A percentile compares a stretch with the other conserved stretches of the same genome.
Conservation (phyloP, 139 green algal species). For the Tetradesmus obliquus region DNA sequence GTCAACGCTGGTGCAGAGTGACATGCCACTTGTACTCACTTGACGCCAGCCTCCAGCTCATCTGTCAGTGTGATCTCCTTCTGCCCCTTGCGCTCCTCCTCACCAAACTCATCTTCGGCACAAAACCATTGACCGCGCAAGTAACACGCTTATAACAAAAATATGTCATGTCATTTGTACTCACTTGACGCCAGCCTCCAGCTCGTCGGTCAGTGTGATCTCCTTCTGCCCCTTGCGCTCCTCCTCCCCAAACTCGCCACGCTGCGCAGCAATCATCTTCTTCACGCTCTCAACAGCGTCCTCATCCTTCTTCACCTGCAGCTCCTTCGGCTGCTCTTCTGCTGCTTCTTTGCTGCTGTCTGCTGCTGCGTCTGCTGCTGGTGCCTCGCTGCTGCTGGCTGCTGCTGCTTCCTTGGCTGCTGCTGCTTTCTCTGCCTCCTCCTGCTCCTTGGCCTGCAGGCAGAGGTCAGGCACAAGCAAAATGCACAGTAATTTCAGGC, state of each 20-base stretch:
- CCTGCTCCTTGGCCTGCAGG: slow-evolving; percentile 62
- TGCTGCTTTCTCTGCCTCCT: slow-evolving; percentile 42
- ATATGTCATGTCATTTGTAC: too few relatives aligned
- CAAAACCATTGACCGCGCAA: too few relatives aligned
- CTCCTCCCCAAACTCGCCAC: slow-evolving; percentile 66
- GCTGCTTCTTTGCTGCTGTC: slow-evolving; percentile 16
- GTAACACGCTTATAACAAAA: too few relatives aligned
- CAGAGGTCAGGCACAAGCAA: background rate
- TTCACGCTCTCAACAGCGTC: slow-evolving; percentile 53
- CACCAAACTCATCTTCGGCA: slow-evolving; percentile 50
- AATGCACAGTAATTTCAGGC: background rate
- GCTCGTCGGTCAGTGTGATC: slow-evolving; percentile 89
- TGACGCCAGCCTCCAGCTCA: slow-evolving; percentile 73
- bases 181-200: slow-evolving; percentile 64
- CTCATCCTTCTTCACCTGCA: slow-evolving; percentile 46
- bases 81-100: slow-evolving; percentile 79
- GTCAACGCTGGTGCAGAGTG: too few relatives aligned
- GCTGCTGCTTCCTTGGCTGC: background rate
- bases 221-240: slow-evolving; percentile 91
- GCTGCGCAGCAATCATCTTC: slow-evolving; percentile 61
- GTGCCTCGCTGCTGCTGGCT: slow-evolving; percentile 1
- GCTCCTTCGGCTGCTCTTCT: slow-evolving; percentile 28
- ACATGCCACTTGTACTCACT: too few relatives aligned
- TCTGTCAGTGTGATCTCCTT: slow-evolving; percentile 95
- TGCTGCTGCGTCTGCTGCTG: slow-evolving; percentile 1